Evolutionary conservation across 1,284 basidiomycete genomes (phyloP).

Genomic region (Leccinum laetum): DNA sequence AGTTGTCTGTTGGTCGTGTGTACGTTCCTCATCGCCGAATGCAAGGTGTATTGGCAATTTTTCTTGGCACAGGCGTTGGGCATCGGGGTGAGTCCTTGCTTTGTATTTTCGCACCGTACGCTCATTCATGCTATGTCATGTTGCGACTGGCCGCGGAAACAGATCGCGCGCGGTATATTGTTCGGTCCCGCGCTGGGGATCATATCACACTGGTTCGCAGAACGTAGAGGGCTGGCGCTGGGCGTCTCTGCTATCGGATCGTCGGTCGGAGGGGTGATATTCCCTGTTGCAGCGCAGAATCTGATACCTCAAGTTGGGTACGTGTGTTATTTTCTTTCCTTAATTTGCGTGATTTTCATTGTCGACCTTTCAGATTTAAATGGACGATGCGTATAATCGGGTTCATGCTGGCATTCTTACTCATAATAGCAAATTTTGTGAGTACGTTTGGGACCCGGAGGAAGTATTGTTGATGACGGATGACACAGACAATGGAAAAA

Average conservation of each 20-base stretch:
- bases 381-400: constrained; percentile 52
- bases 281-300: constrained; percentile 42
- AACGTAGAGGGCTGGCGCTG: constrained; percentile 39
- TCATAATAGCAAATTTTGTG: constrained; percentile 39
- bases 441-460: not conserved
- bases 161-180: constrained; percentile 35
- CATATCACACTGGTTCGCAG: constrained; percentile 49
- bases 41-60: constrained; percentile 53
- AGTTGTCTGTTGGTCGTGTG: constrained; percentile 42
- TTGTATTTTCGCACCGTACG: not conserved
- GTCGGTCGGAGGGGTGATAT: constrained; percentile 43
- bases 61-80: constrained; percentile 49
- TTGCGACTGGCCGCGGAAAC: not conserved
- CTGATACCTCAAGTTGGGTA: constrained; percentile 40
- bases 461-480: constrained; percentile 23
- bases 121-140: not conserved
- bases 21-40: constrained; percentile 51
- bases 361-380: constrained; percentile 22
- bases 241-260: too few relatives aligned
- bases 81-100: constrained; percentile 35
- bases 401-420: constrained; percentile 39
- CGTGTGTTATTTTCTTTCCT: not conserved
- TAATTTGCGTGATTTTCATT: not conserved
- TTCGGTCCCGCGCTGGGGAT: constrained; percentile 45
- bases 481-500: constrained; percentile 39